Evolutionary conservation across 805 yeast species (phyloP), one percentile per base, ranked within the genome.

Genomic region (Sugiyamaella valdiviana): DNA sequence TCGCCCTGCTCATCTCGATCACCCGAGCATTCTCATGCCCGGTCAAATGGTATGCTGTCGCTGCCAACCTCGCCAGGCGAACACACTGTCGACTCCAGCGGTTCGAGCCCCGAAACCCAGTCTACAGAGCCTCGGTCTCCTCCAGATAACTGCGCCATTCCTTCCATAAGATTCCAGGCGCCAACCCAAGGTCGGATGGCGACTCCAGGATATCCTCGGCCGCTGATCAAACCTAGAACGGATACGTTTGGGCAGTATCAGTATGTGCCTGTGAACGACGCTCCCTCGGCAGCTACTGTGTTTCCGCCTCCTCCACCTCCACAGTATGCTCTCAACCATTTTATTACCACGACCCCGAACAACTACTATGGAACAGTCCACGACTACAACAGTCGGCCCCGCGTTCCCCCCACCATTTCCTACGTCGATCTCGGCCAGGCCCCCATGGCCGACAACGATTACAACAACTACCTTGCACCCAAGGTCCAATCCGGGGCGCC

Each of bases 221-320:
- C 39, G 10, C 39, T 19, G 22, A 19, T 36, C 22, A 19, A 36
- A 36, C 22, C 39, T 14, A 36, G 15, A 36, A 26, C 4, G 3
- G 32, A 26, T n/a, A 26, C 32, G 3, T 26, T 26, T 26, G 3
- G n/a, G 2, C 32, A 26, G 10, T 26, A 26, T 7, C 32, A 26
- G 14, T 26, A 26, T 26, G 32, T n/a, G 9, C 32, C 32, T 12
- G 14, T 26, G 9, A 26, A 10, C n/a, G 32, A 26, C n/a, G 32
- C 32, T 4, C 5, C n/a, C n/a, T n/a, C 32, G 3, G 32, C 32
- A 7, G 12, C 3, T 17, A 12, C 19, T 19, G 26, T 10, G 7
- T 41, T 23, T 5, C 44, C 44, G 6, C 44, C 44, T 7, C 44
- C 44, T 2, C 44, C 44, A 14, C 44, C 44, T 4, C 44, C 44